Conservation (phyloP, 495 filamentous ascomycete species). For the Trichoderma asperelloides region DNA sequence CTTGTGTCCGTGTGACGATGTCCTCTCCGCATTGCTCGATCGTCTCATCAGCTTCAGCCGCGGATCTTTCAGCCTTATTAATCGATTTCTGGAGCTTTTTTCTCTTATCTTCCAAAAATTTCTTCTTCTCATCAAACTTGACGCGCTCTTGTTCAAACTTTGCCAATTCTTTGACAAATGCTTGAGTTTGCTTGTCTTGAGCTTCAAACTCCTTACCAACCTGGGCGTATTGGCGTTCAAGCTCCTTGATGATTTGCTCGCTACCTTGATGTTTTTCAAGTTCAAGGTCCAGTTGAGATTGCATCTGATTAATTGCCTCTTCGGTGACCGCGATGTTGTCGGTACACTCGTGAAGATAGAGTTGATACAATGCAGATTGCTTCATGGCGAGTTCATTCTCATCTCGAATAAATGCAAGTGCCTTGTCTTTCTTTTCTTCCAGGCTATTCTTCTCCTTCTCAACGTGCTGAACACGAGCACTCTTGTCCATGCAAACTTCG, state of each 20-base stretch:
- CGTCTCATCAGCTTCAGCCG: conserved; percentile 64
- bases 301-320: conserved; percentile 83
- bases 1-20: conserved; percentile 60
- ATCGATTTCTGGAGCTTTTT: conserved; percentile 93
- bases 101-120: conserved; percentile 78
- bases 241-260: conserved; percentile 80
- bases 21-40: conserved; percentile 70
- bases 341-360: conserved; percentile 77
- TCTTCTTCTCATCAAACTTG: conserved; percentile 95
- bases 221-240: conserved; percentile 77
- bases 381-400: conserved; percentile 89
- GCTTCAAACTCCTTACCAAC: conserved; percentile 71
- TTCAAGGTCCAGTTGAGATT: conserved; percentile 77
- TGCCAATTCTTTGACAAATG: conserved; percentile 76
- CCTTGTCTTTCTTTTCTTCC: conserved; percentile 94
- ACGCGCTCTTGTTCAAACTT: conserved; percentile 92
- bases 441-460: conserved; percentile 91
- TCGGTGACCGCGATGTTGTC: conserved; percentile 86
- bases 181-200: conserved; percentile 73
- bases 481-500: conserved; percentile 91
- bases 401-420: conserved; percentile 75
- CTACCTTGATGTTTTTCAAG: conserved; percentile 87
- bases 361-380: conserved; percentile 81
- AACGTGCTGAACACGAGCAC: conserved; percentile 86
- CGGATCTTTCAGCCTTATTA: conserved; percentile 49